Conservation (phyloP, 1,284 basidiomycete genomes). For the Exobasidium cylindrosporum region DNA sequence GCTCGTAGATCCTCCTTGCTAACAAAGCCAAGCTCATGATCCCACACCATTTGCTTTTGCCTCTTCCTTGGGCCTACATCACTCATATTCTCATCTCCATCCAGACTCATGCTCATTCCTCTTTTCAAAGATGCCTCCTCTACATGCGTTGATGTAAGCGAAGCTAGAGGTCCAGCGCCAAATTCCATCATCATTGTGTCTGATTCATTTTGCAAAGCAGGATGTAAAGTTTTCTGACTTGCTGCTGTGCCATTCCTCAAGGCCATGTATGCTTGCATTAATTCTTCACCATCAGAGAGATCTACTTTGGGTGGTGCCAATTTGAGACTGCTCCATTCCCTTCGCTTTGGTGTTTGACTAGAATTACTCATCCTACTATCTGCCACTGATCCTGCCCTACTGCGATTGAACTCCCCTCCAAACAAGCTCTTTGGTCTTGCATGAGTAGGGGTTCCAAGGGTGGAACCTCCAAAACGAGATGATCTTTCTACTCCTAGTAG, state of each 20-base stretch:
- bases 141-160: background rate
- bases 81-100: conserved; percentile 5
- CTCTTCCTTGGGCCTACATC: conserved; percentile 29
- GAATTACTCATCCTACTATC: conserved; percentile 1
- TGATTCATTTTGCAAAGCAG: conserved; percentile 19
- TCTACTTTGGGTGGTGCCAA: conserved; percentile 28
- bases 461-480: conserved; percentile 12
- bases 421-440: conserved; percentile 7
- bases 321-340: conserved; percentile 43
- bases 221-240: conserved; percentile 13
- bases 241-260: conserved; percentile 20
- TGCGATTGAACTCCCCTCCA: background rate
- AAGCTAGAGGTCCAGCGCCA: conserved; percentile 1
- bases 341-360: conserved; percentile 23
- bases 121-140: conserved; percentile 7
- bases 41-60: conserved; percentile 43
- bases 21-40: conserved; percentile 47
- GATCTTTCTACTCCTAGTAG: background rate
- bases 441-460: conserved; percentile 9
- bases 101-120: conserved; percentile 12
- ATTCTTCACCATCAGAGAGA: conserved; percentile 33
- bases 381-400: background rate
- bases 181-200: conserved; percentile 23
- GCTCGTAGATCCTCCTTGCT: conserved; percentile 44
- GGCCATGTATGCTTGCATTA: conserved; percentile 35